Conservation (phyloP, 345 rosid species). For the Ceriops tagal region DNA sequence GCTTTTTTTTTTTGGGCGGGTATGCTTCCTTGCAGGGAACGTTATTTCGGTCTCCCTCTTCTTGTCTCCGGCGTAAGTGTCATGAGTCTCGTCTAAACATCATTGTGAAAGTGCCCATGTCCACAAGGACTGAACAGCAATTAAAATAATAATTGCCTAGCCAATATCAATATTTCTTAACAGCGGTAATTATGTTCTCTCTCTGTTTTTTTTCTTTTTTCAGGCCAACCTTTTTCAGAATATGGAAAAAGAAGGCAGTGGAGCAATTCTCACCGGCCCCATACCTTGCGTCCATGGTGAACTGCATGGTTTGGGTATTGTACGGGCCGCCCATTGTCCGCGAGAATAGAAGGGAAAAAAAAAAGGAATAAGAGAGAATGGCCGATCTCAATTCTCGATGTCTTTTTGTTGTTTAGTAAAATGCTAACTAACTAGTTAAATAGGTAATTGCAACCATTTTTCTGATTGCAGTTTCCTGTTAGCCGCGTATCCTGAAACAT, state of each 20-base stretch:
- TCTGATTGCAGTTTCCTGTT: too few relatives aligned
- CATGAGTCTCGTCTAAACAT: too few relatives aligned
- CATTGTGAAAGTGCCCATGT: neutral
- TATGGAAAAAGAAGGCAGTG: slow-evolving; percentile 68
- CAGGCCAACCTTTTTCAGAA: slow-evolving; percentile 77
- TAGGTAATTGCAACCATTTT: too few relatives aligned
- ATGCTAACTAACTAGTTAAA: too few relatives aligned
- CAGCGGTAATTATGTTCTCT: neutral
- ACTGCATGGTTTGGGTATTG: slow-evolving; percentile 78
- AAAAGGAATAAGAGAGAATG: too few relatives aligned
- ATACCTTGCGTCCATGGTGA: slow-evolving; percentile 70
- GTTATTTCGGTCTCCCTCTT: slow-evolving; percentile 66
- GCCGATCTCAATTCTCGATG: too few relatives aligned
- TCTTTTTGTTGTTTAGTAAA: too few relatives aligned
- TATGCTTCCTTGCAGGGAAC: slow-evolving; percentile 53
- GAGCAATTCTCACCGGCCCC: slow-evolving; percentile 76
- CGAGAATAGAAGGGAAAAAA: slow-evolving; percentile 37
- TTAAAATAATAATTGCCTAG: neutral
- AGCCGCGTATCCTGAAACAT: too few relatives aligned
- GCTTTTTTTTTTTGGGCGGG: neutral
- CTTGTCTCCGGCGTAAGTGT: slow-evolving; percentile 77
- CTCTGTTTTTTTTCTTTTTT: neutral
- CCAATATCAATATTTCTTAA: neutral
- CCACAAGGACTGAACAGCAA: neutral
- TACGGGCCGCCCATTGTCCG: slow-evolving; percentile 78